A percentile compares a stretch with the other conserved stretches of the same genome.
Conservation (phyloP, 352 stramenopile species). For the Synura sp. region DNA sequence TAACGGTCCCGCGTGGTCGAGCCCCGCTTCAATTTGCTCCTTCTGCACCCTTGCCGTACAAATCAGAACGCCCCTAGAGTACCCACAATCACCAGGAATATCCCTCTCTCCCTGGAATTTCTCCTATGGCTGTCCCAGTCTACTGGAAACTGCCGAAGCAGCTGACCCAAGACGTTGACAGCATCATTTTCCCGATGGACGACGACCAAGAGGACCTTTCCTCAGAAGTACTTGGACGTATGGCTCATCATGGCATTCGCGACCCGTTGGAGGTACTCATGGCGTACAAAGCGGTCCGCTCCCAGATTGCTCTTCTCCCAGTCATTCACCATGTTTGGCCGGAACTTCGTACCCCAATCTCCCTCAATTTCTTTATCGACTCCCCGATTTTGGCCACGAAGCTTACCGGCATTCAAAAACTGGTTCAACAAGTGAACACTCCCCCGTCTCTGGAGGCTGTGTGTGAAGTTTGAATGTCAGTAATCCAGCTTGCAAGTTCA, state of each 20-base stretch:
- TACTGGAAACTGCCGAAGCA: constrained; percentile 12
- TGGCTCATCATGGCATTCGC: constrained; percentile 18
- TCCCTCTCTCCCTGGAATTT: background rate
- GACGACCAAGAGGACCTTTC: constrained; percentile 10
- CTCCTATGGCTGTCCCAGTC: background rate
- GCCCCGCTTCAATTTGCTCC: constrained; percentile 11
- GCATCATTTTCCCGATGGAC: background rate
- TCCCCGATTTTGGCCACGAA: constrained; percentile 1
- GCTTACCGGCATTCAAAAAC: constrained; percentile 6
- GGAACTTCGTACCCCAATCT: background rate
- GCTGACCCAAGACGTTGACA: background rate
- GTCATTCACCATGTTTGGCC: background rate
- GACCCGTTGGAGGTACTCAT: background rate
- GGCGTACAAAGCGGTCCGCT: constrained; percentile 13
- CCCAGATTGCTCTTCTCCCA: constrained; percentile 12
- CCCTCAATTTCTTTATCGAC: constrained; percentile 5
- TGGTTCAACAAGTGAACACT: background rate
- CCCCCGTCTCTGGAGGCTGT: background rate
- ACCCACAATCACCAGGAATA: constrained; percentile 19
- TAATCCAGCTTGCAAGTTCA: constrained; percentile 5
- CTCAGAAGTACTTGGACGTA: background rate
- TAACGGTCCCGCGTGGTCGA: background rate
- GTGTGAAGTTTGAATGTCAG: constrained; percentile 12
- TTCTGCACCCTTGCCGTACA: background rate
- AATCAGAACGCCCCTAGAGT: background rate